A percentile compares a stretch with the other conserved stretches of the same genome.
phyloP scores from a whole-genome alignment of 352 stramenopile genomes.

The Phytopythium sindhum region DNA sequence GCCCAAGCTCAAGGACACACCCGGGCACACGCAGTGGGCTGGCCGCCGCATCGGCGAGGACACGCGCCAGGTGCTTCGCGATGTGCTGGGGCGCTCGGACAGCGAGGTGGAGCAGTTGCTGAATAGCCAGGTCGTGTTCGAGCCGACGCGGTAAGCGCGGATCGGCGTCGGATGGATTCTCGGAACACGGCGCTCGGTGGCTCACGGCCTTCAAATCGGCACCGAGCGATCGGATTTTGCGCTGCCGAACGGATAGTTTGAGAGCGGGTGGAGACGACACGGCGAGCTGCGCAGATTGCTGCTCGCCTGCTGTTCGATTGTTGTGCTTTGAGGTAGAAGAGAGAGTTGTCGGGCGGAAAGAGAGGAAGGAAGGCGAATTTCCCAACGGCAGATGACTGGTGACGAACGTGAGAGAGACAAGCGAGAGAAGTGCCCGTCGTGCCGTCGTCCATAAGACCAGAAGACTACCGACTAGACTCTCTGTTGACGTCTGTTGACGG shows the following conservation, averaged over 20 bases:
- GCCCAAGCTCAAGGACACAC: conserved; percentile 63
- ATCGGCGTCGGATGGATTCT: conserved; percentile 1
- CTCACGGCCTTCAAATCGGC: not conserved
- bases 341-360: not conserved
- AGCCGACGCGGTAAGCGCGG: conserved; percentile 19
- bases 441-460: not conserved
- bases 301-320: conserved; percentile 3
- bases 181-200: not conserved
- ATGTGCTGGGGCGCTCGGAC: conserved; percentile 51
- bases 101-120: conserved; percentile 55
- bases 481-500: not conserved
- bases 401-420: conserved; percentile 5
- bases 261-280: not conserved
- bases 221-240: not conserved
- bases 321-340: not conserved
- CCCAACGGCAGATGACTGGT: not conserved
- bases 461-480: not conserved
- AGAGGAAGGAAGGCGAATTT: not conserved
- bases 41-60: conserved; percentile 69
- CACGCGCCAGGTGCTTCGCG: conserved; percentile 53
- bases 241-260: not conserved
- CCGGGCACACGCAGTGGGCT: conserved; percentile 57
- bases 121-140: conserved; percentile 62
- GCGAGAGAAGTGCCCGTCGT: not conserved
- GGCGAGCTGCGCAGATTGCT: not conserved